A percentile compares a stretch with the other conserved stretches of the same genome.
phyloP scores from a whole-genome alignment of 805 yeast genomes.

The Candida adriatica region DNA sequence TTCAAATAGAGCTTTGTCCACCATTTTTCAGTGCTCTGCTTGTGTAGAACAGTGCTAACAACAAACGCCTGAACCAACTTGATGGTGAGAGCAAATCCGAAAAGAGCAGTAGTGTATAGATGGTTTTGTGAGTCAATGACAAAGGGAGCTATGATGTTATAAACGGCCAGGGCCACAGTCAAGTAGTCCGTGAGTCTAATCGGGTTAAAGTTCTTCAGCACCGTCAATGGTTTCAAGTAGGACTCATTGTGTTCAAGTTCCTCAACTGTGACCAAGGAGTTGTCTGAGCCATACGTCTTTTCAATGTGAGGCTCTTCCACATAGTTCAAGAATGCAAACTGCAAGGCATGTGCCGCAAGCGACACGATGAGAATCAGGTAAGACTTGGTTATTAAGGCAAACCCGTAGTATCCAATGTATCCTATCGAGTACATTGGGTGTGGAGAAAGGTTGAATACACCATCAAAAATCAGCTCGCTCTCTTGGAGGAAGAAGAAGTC shows the following conservation, averaged over 20 bases:
- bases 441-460: conserved; percentile 84
- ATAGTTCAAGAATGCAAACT: conserved; percentile 63
- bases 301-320: conserved; percentile 87
- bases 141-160: conserved; percentile 36
- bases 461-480: conserved; percentile 71
- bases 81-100: conserved; percentile 32
- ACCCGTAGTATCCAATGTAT: conserved; percentile 80
- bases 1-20: conserved; percentile 62
- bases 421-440: conserved; percentile 93
- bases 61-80: conserved; percentile 46
- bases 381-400: conserved; percentile 69
- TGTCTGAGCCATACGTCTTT: conserved; percentile 55
- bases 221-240: conserved; percentile 49
- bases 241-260: conserved; percentile 29
- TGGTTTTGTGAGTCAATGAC: conserved; percentile 25
- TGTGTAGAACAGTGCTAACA: conserved; percentile 43
- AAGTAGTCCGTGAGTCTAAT: conserved; percentile 59
- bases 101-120: conserved; percentile 21
- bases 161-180: conserved; percentile 35
- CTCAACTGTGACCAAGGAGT: conserved; percentile 25
- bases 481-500: conserved; percentile 80
- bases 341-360: conserved; percentile 67
- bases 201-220: conserved; percentile 55
- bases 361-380: conserved; percentile 66
- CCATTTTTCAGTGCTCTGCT: conserved; percentile 53